Evolutionary conservation across 2,329 filamentous ascomycete species (phyloP).

Genomic region (Botrytis galanthina): DNA sequence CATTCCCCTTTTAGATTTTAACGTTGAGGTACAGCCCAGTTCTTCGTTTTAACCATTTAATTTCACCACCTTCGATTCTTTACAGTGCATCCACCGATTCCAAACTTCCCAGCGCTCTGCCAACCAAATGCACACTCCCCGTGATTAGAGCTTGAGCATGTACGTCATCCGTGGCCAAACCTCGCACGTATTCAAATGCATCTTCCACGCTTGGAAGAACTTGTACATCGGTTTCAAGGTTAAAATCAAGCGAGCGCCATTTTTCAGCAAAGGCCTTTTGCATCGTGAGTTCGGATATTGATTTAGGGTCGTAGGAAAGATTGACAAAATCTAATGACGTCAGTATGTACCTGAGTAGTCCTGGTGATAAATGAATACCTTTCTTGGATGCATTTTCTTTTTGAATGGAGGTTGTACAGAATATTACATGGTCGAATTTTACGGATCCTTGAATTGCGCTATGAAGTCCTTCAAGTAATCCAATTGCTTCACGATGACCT

Average conservation of each 20-base stretch:
- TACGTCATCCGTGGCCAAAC: conserved; percentile 32
- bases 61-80: neutral
- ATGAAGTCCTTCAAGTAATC: conserved; percentile 52
- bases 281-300: conserved; percentile 56
- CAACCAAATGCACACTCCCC: conserved; percentile 62
- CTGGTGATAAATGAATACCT: conserved; percentile 32
- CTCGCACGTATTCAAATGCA: conserved; percentile 49
- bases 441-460: conserved; percentile 44
- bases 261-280: conserved; percentile 56
- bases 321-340: conserved; percentile 54
- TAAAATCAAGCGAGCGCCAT: conserved; percentile 28
- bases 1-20: neutral
- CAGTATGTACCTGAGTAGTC: neutral
- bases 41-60: neutral
- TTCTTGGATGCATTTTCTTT: conserved; percentile 52
- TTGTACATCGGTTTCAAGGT: conserved; percentile 22
- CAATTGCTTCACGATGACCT: conserved; percentile 44
- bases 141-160: conserved; percentile 48
- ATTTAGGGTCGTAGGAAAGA: conserved; percentile 40
- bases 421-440: conserved; percentile 71
- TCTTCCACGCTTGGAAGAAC: conserved; percentile 56
- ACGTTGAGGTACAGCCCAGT: neutral
- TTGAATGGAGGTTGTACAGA: conserved; percentile 69
- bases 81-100: conserved; percentile 45
- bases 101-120: conserved; percentile 69